A percentile compares a stretch with the other conserved stretches of the same genome.
These are phyloP conservation scores for Boletus pseudopeckii DNA, from an alignment of 768 basidiomycete genomes.

Conservation along the genomic window DNA sequence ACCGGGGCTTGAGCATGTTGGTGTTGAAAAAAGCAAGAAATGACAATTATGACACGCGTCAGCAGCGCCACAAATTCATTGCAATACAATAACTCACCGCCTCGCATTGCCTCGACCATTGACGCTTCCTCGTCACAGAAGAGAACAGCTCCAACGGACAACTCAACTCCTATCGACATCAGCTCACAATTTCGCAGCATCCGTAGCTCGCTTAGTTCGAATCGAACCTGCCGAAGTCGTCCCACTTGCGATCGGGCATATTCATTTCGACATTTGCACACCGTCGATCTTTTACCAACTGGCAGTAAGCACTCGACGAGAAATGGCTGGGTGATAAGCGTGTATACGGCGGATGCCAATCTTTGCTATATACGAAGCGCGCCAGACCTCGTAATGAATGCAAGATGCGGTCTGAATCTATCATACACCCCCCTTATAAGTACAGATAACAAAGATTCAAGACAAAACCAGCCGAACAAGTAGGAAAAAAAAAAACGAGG, in stretches of 20 bases:
- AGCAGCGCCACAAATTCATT: neutral
- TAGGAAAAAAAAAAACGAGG: neutral
- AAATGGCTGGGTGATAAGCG: neutral
- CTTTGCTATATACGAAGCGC: conserved; percentile 5
- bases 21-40: neutral
- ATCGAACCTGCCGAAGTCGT: conserved; percentile 19
- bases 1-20: conserved; percentile 22
- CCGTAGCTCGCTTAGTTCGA: neutral
- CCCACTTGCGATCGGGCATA: conserved; percentile 23
- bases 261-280: conserved; percentile 2
- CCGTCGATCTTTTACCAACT: conserved; percentile 22
- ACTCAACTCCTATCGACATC: neutral
- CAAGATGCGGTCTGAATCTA: conserved; percentile 14
- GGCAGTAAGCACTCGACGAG: conserved; percentile 2
- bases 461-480: conserved; percentile 5
- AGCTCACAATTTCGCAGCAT: neutral
- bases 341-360: neutral
- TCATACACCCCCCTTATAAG: conserved; percentile 28
- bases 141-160: neutral
- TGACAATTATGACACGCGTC: neutral
- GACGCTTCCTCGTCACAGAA: conserved; percentile 1
- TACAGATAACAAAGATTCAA: conserved; percentile 27
- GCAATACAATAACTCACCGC: conserved; percentile 1
- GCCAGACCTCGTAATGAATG: neutral
- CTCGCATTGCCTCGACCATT: neutral